phyloP scores from a whole-genome alignment of 129 eudicot species.

The Pseudognaphalium luteoalbum region DNA sequence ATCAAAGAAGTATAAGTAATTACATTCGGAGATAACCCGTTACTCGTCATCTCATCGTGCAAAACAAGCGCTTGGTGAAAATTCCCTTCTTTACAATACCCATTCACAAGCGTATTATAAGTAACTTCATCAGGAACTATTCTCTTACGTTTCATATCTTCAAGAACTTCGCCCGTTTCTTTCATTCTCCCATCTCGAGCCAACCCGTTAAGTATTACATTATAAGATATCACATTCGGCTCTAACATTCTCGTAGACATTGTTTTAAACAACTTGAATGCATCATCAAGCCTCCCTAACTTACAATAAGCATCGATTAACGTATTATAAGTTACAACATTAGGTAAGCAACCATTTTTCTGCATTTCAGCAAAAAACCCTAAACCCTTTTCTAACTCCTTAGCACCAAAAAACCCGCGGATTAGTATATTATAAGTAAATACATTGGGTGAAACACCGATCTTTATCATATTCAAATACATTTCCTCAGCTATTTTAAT shows the following conservation, averaged over 20 bases:
- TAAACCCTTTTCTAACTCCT: slow-evolving; percentile 54
- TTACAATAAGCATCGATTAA: slow-evolving; percentile 74
- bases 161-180: slow-evolving; percentile 58
- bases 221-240: slow-evolving; percentile 80
- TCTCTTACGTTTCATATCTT: slow-evolving; percentile 64
- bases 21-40: slow-evolving; percentile 84
- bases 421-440: slow-evolving; percentile 86
- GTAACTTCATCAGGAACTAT: slow-evolving; percentile 83
- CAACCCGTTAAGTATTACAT: slow-evolving; percentile 78
- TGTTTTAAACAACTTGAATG: slow-evolving; percentile 42
- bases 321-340: slow-evolving; percentile 87
- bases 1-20: slow-evolving; percentile 92
- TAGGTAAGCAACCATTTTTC: slow-evolving; percentile 69
- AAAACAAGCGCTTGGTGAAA: slow-evolving; percentile 85
- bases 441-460: slow-evolving; percentile 71
- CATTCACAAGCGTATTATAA: slow-evolving; percentile 82
- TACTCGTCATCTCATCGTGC: slow-evolving; percentile 75
- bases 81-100: slow-evolving; percentile 80
- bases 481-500: slow-evolving; percentile 46
- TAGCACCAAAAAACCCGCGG: slow-evolving; percentile 61
- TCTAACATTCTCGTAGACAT: slow-evolving; percentile 51
- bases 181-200: slow-evolving; percentile 77
- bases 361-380: slow-evolving; percentile 56
- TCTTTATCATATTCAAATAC: slow-evolving; percentile 48
- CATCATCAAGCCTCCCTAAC: slow-evolving; percentile 54